phyloP scores from a whole-genome alignment of 2,329 filamentous ascomycete genomes.

The Arthrobotrys musiformis region DNA sequence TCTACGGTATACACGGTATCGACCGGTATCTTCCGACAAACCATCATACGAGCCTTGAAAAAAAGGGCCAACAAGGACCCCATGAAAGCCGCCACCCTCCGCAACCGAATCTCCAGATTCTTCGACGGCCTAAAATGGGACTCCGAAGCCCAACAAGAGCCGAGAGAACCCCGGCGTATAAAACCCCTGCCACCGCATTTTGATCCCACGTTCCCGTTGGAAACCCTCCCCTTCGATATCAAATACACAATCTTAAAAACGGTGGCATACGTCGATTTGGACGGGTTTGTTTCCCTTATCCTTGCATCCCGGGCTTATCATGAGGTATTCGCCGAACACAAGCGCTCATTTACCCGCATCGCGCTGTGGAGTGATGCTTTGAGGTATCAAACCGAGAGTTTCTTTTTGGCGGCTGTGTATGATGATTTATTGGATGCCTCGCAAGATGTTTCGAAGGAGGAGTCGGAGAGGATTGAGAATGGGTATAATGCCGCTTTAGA shows the following conservation, averaged over 20 bases:
- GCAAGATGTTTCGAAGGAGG: background rate
- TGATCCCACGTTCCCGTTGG: background rate
- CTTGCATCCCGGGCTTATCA: constrained; percentile 9
- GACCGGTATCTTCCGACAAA: background rate
- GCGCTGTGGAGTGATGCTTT: constrained; percentile 4
- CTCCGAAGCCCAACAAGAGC: background rate
- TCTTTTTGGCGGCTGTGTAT: constrained; percentile 1
- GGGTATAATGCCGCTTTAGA: constrained; percentile 5
- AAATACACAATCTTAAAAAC: constrained; percentile 18
- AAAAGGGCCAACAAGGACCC: background rate
- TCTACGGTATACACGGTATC: background rate
- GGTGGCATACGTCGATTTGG: background rate
- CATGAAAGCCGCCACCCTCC: background rate
- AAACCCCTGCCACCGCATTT: background rate
- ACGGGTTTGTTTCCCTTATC: background rate
- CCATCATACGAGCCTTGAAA: background rate
- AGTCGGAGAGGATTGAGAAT: constrained; percentile 11
- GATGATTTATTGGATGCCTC: background rate
- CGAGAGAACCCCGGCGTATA: background rate
- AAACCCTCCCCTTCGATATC: constrained; percentile 23
- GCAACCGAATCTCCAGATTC: background rate
- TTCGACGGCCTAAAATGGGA: background rate
- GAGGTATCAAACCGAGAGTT: constrained; percentile 11
- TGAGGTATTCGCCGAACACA: constrained; percentile 3
- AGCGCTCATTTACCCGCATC: background rate